Percentiles rank a stretch among this genome's conserved stretches.
Conservation (phyloP, 2,329 filamentous ascomycete genomes). For the Ophiostoma ips region DNA sequence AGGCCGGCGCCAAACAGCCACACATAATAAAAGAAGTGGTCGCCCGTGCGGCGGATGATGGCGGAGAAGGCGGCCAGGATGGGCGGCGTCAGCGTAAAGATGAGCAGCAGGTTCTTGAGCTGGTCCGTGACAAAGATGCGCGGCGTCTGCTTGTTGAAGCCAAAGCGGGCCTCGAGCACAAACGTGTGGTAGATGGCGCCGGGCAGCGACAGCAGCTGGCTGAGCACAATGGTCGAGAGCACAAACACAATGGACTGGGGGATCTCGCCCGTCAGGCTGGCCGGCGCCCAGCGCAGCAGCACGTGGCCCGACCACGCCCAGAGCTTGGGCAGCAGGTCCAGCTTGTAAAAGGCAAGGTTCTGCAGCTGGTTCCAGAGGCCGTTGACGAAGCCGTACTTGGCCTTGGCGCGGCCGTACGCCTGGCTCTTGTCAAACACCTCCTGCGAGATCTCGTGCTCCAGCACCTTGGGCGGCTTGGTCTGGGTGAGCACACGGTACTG, state of each 20-base stretch:
- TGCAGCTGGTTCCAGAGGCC: constrained; percentile 77
- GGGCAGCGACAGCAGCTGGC: constrained; percentile 67
- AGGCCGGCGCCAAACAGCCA: constrained; percentile 85
- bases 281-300: constrained; percentile 60
- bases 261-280: constrained; percentile 78
- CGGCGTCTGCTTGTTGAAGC: constrained; percentile 96
- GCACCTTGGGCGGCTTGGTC: constrained; percentile 68
- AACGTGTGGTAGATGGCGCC: constrained; percentile 86
- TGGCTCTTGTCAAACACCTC: constrained; percentile 91
- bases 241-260: constrained; percentile 87
- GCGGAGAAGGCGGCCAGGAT: constrained; percentile 84
- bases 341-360: constrained; percentile 79
- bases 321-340: constrained; percentile 77
- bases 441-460: constrained; percentile 76
- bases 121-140: constrained; percentile 80
- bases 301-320: constrained; percentile 71
- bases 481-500: constrained; percentile 80
- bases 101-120: constrained; percentile 77
- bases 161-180: constrained; percentile 89
- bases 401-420: constrained; percentile 92
- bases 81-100: constrained; percentile 67
- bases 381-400: constrained; percentile 70
- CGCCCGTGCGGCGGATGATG: constrained; percentile 89
- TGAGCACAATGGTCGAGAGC: constrained; percentile 70
- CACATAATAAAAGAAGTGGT: constrained; percentile 93